Conservation (phyloP, 23 red algal species). For the Cyanidioschyzon merolae region DNA sequence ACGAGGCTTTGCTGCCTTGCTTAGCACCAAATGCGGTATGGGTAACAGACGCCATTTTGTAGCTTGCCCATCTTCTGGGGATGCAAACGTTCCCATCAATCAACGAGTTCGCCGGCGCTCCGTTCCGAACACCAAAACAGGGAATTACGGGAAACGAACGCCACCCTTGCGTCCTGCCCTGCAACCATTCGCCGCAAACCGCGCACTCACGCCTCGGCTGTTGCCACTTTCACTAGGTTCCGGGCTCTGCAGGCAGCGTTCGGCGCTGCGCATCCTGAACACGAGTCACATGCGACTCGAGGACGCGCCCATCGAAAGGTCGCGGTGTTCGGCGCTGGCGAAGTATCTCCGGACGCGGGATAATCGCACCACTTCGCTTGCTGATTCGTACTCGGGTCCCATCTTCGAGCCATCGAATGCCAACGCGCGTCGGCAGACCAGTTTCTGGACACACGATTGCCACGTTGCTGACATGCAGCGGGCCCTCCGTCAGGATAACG, state of each 20-base stretch:
- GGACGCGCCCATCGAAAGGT: not conserved
- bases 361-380: slow-evolving; percentile 54
- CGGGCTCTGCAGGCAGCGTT: not conserved
- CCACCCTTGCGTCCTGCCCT: too few relatives aligned
- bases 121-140: too few relatives aligned
- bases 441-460: slow-evolving; percentile 73
- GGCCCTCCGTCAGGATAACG: slow-evolving; percentile 45
- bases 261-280: not conserved
- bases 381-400: slow-evolving; percentile 78
- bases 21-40: too few relatives aligned
- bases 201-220: too few relatives aligned
- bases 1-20: too few relatives aligned
- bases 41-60: too few relatives aligned
- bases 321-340: slow-evolving; percentile 35
- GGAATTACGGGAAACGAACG: too few relatives aligned
- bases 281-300: not conserved
- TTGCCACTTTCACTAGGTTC: not conserved
- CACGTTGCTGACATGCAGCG: slow-evolving; percentile 61
- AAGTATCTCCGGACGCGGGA: slow-evolving; percentile 65
- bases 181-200: too few relatives aligned
- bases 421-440: slow-evolving; percentile 40
- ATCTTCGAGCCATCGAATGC: slow-evolving; percentile 65
- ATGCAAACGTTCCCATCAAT: too few relatives aligned
- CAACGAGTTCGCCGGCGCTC: too few relatives aligned
- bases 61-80: too few relatives aligned